Percentiles rank a stretch among this genome's conserved stretches.
Evolutionary conservation across 192 early-diverging fungal genomes (phyloP).

Genomic region (Coemansia sp.): DNA sequence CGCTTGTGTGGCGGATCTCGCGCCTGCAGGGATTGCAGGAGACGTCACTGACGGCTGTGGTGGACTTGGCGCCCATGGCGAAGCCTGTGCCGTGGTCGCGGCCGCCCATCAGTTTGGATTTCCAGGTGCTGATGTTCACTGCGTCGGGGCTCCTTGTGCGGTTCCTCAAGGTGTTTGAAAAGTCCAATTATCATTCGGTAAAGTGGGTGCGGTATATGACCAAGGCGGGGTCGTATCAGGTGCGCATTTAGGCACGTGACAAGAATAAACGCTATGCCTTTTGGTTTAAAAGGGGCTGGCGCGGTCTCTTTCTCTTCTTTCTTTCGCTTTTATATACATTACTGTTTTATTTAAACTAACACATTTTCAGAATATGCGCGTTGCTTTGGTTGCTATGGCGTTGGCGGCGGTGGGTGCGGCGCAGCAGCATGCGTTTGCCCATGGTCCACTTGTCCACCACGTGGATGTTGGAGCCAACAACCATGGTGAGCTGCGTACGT

Average conservation of each 20-base stretch:
- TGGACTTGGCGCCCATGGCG: conserved; percentile 79
- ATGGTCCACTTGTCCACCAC: conserved; percentile 1
- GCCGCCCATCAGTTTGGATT: conserved; percentile 91
- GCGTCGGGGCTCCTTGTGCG: conserved; percentile 93
- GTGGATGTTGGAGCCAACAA: too few species aligned
- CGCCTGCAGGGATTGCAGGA: conserved; percentile 92
- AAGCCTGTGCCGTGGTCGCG: conserved; percentile 88
- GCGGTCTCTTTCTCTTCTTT: not conserved
- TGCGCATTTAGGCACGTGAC: conserved; percentile 28
- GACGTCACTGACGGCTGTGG: conserved; percentile 76
- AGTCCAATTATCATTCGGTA: conserved; percentile 91
- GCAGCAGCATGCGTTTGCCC: conserved; percentile 22
- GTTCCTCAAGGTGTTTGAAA: conserved; percentile 98
- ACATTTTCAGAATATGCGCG: conserved; percentile 12
- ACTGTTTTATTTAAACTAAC: not conserved
- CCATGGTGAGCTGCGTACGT: not conserved
- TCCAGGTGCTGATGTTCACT: conserved; percentile 93
- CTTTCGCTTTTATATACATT: not conserved
- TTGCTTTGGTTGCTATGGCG: conserved; percentile 17
- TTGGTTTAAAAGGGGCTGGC: too few species aligned
- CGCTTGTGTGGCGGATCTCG: conserved; percentile 91
- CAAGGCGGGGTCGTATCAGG: conserved; percentile 67
- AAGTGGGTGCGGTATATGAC: conserved; percentile 99
- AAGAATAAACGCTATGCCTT: too few species aligned
- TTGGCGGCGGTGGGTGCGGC: conserved; percentile 2